Base-by-base conservation (phyloP, 371 early-diverging fungal genomes). In the Homolaphlyctis polyrhiza region DNA sequence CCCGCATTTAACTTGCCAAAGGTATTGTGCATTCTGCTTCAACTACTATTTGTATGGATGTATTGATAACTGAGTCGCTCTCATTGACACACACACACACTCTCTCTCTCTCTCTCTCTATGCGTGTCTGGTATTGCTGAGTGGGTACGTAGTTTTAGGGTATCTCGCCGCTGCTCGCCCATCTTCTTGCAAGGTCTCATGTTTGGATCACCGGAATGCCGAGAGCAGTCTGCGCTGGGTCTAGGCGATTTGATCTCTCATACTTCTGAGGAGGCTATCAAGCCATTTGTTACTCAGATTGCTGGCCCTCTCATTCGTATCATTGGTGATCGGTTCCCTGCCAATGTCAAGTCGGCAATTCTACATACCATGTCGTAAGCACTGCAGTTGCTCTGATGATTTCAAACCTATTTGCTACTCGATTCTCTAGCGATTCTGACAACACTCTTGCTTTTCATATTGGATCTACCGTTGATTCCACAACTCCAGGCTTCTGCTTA, bases 221-320 rank as follows among this genome's bases (percentile, higher is more conserved):
- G 95, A 52, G 96, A 96, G 72, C 88, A 87, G 36, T 82, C 95
- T 23, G 94, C 94, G 23, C 76, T 88, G 35, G 91, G 89, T 30
- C 81, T 95, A 68, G 87, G 91, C 54, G 92, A 93, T 58, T 71
- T 94, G 70, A 85, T 93, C 52, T 77, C 80, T 34, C 82, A 88
- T 30, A 91, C 93, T 1, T 81, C 87, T 11, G 75, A 87, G 1
- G 85, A 84, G 23, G 91, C 91, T 2, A 81, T 97, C 51, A 88
- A 89, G 61, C 90, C 94, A 49, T 96, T 89, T 74, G 94, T 94
- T 48, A 95, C 94, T 2, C 92, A 90, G 67, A 93, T 97, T 55
- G 92, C 97, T 4, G 98, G 98, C 62, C 96, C 97, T 29, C 83
- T 97, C 54, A 98, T 98, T 79, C 93, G 98, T 78, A 91, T 96